Evolutionary conservation across 2,329 filamentous ascomycete genomes (phyloP).

Genomic region (Talaromyces marneffei): DNA sequence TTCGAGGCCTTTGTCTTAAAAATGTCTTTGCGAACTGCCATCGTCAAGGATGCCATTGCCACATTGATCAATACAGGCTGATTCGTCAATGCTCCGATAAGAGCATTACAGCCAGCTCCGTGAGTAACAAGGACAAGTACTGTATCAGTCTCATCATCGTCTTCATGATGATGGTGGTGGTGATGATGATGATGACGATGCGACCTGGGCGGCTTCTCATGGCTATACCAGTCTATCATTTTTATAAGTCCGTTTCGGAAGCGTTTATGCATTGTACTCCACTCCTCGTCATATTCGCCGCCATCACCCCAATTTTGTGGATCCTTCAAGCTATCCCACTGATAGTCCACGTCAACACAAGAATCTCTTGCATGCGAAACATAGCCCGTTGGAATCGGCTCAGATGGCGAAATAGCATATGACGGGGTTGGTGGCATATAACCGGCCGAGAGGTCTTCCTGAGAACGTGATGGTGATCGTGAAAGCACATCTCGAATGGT

Average conservation of each 20-base stretch:
- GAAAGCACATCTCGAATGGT: constrained; percentile 23
- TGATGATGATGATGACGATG: constrained; percentile 39
- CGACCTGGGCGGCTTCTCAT: constrained; percentile 36
- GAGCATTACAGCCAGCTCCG: constrained; percentile 89
- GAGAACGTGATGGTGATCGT: constrained; percentile 29
- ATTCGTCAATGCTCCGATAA: constrained; percentile 86
- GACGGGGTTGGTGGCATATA: constrained; percentile 74
- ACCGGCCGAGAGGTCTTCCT: constrained; percentile 30
- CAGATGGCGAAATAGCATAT: constrained; percentile 74
- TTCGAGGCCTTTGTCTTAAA: constrained; percentile 15
- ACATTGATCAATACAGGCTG: constrained; percentile 89
- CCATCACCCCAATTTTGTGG: constrained; percentile 81
- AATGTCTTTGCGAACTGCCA: constrained; percentile 62
- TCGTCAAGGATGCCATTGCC: constrained; percentile 81
- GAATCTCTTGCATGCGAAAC: constrained; percentile 84
- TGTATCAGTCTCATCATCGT: constrained; percentile 62
- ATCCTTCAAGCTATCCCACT: constrained; percentile 86
- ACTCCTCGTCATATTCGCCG: constrained; percentile 85
- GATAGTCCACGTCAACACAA: constrained; percentile 81
- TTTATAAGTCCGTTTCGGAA: constrained; percentile 74
- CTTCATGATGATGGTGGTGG: constrained; percentile 49
- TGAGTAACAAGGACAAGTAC: constrained; percentile 87
- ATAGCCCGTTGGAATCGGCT: constrained; percentile 80
- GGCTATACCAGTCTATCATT: constrained; percentile 73
- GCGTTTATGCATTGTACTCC: constrained; percentile 88